Evolutionary conservation across 1,284 basidiomycete species (phyloP).

Genomic region (Phellinidium pouzarii): DNA sequence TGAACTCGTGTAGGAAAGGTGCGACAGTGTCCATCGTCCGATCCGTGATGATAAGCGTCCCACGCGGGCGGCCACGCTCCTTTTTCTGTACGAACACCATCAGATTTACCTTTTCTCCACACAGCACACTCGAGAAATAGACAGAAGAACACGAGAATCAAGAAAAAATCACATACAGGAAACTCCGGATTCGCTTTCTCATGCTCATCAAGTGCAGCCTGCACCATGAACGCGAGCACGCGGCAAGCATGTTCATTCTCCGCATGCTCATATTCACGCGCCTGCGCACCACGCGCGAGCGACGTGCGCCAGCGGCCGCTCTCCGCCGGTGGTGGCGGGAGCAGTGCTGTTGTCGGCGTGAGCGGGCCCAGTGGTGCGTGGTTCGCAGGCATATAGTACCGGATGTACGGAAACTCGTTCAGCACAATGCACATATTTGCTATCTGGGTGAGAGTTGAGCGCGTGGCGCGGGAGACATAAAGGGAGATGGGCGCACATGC

Average conservation of each 20-base stretch:
- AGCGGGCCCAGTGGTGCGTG: slow-evolving; percentile 86
- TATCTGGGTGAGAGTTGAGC: slow-evolving; percentile 44
- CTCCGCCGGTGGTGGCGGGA: slow-evolving; percentile 46
- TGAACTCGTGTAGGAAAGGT: slow-evolving; percentile 95
- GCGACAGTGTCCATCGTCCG: slow-evolving; percentile 90
- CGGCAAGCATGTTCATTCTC: slow-evolving; percentile 65
- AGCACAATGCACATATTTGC: slow-evolving; percentile 87
- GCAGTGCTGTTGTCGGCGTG: slow-evolving; percentile 48
- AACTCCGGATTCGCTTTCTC: slow-evolving; percentile 82
- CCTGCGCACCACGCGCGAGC: slow-evolving; percentile 58
- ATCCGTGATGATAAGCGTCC: slow-evolving; percentile 89
- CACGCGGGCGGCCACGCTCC: slow-evolving; percentile 67
- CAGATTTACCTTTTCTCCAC: too few species aligned
- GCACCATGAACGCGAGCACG: slow-evolving; percentile 77
- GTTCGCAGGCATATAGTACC: slow-evolving; percentile 85
- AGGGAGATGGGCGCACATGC: slow-evolving; percentile 9
- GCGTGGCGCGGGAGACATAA: not conserved
- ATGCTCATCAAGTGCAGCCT: slow-evolving; percentile 77
- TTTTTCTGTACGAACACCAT: slow-evolving; percentile 44
- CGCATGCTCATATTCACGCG: slow-evolving; percentile 37
- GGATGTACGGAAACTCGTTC: slow-evolving; percentile 91
- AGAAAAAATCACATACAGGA: slow-evolving; percentile 40
- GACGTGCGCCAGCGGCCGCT: slow-evolving; percentile 67
- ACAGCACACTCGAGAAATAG: slow-evolving; percentile 2
- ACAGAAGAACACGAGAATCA: not conserved